phyloP scores from a whole-genome alignment of 148 eudicot species.

The Tetragonia tetragonoides region DNA sequence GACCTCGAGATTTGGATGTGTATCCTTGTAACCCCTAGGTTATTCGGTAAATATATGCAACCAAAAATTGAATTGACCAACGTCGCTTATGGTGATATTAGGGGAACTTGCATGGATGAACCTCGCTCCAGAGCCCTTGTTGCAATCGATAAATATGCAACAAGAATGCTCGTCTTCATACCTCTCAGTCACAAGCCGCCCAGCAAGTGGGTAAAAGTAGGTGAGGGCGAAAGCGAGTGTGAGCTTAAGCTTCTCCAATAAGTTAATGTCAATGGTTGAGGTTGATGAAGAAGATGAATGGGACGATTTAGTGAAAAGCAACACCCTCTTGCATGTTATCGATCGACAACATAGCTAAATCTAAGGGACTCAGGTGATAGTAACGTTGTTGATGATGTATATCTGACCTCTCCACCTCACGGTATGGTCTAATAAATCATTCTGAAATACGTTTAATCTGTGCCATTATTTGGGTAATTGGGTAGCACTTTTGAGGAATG shows the following conservation, averaged over 20 bases:
- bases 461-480: neutral
- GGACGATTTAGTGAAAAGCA: slow-evolving; percentile 11
- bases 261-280: neutral
- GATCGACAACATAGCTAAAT: slow-evolving; percentile 1
- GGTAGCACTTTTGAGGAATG: no score
- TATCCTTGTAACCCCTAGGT: no score
- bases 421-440: slow-evolving; percentile 20
- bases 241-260: neutral
- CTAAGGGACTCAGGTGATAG: neutral
- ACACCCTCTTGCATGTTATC: slow-evolving; percentile 18
- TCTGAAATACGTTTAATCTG: slow-evolving; percentile 15
- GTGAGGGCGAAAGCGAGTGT: slow-evolving; percentile 6
- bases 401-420: slow-evolving; percentile 4
- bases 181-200: slow-evolving; percentile 9
- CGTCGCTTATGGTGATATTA: slow-evolving; percentile 18
- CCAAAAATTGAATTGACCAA: no score
- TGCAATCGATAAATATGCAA: slow-evolving; percentile 25
- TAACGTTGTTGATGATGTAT: neutral
- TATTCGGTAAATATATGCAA: no score
- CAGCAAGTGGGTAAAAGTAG: slow-evolving; percentile 15
- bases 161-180: slow-evolving; percentile 6
- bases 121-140: slow-evolving; percentile 39
- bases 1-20: no score
- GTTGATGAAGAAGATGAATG: no score
- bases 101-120: slow-evolving; percentile 35